phyloP scores from a whole-genome alignment of 805 yeast species.

The Millerozyma acaciae region DNA sequence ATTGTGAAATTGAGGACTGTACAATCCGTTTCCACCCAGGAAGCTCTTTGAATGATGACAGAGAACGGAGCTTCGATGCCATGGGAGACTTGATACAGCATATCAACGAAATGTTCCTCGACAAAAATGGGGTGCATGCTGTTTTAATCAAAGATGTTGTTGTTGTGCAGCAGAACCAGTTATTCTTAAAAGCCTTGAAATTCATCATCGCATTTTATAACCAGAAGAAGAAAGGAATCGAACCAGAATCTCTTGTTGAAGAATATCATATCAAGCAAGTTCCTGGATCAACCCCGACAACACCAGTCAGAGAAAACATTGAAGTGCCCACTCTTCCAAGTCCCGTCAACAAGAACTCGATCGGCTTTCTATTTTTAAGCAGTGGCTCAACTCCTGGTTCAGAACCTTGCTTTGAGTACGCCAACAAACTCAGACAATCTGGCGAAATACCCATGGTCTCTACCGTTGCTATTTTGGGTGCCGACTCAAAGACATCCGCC shows the following conservation, averaged over 20 bases:
- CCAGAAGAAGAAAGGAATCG: constrained; percentile 10
- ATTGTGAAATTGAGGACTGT: constrained; percentile 69
- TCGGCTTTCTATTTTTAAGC: constrained; percentile 49
- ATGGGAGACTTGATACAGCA: constrained; percentile 85
- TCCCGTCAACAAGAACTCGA: constrained; percentile 5
- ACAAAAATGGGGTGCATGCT: constrained; percentile 59
- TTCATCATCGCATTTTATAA: constrained; percentile 43
- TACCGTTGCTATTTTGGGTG: constrained; percentile 49
- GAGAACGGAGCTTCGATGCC: constrained; percentile 59
- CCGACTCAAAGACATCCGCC: constrained; percentile 56
- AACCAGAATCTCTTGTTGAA: constrained; percentile 16
- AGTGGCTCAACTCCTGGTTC: constrained; percentile 70
- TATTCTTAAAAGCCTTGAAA: constrained; percentile 53
- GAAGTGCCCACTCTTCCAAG: neutral
- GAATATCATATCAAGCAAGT: constrained; percentile 22
- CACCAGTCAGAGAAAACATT: constrained; percentile 9
- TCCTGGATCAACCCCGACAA: constrained; percentile 13
- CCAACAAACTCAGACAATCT: constrained; percentile 38
- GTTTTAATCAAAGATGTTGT: constrained; percentile 65
- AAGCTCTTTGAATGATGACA: constrained; percentile 53
- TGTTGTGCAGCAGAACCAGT: constrained; percentile 63
- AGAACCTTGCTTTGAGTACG: constrained; percentile 60
- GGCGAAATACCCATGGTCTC: constrained; percentile 43
- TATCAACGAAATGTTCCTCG: constrained; percentile 69
- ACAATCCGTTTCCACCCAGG: constrained; percentile 76